phyloP scores from a whole-genome alignment of 1,284 basidiomycete species.

The Kalmanozyma brasiliensis region DNA sequence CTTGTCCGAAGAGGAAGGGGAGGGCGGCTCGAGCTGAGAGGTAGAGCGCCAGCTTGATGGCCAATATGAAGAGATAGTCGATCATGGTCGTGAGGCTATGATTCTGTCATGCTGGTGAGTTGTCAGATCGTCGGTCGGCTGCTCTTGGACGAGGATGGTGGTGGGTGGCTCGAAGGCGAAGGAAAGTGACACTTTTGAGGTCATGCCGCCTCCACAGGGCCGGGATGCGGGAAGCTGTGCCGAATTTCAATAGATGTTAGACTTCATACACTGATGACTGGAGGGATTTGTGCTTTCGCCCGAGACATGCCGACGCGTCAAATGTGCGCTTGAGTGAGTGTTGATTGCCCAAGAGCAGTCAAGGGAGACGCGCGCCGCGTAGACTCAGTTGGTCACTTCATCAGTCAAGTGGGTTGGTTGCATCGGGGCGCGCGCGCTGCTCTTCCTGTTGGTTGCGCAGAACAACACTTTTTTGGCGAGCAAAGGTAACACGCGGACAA shows the following conservation, averaged over 20 bases:
- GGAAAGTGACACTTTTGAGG: too few species aligned
- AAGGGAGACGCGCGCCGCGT: slow-evolving; percentile 3
- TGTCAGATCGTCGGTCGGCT: not conserved
- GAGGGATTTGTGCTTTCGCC: too few species aligned
- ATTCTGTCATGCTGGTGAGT: slow-evolving; percentile 8
- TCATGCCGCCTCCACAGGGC: too few species aligned
- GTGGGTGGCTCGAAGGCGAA: not conserved
- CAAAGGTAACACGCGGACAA: too few species aligned
- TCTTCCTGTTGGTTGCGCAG: not conserved
- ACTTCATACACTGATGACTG: too few species aligned
- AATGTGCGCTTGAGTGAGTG: not conserved
- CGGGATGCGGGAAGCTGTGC: too few species aligned
- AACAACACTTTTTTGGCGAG: slow-evolving; percentile 6
- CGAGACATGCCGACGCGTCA: too few species aligned
- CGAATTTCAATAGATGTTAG: too few species aligned
- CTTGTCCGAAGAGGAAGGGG: slow-evolving; percentile 62
- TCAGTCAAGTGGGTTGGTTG: too few species aligned
- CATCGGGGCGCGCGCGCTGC: slow-evolving; percentile 8
- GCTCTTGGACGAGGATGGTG: not conserved
- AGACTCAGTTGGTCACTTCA: too few species aligned
- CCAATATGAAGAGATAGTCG: slow-evolving; percentile 34
- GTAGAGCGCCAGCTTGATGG: slow-evolving; percentile 40
- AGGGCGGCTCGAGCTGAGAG: slow-evolving; percentile 42
- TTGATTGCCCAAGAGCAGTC: not conserved
- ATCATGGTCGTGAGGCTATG: slow-evolving; percentile 12